Evolutionary conservation across 306 rosid species (phyloP), one percentile per base, ranked within the genome.

Genomic region (Trichosanthes truncata): DNA sequence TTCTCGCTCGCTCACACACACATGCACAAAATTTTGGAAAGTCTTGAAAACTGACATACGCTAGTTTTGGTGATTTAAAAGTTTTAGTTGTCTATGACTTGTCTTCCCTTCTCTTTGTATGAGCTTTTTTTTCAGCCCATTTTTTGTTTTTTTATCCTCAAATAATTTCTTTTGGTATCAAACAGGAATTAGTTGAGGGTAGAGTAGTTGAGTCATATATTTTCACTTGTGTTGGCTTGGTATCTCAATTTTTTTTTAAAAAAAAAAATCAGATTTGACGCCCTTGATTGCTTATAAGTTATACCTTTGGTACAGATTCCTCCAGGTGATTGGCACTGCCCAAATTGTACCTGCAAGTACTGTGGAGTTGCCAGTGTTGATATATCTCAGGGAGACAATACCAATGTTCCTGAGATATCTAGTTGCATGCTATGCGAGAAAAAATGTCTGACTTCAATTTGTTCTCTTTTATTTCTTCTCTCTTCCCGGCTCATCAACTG

Each of bases 271-370:
- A 38, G 51, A 40, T 25, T 41, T 69, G 18, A 12, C 36, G 36
- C 59, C 59, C 9, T 45, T 15, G 41, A 43, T 78, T 61, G 20
- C 29, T 29, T 60, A 8, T 78, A 29, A 1, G n/a, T n/a, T n/a
- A n/a, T 2, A 60, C 53, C 53, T 41, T 41, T 68, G 77, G 51
- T 56, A 66, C 92, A 93, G 99, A 90, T 87, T 82, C 98, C 99
- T 31, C 87, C 88, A 0, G 99, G 97, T 72, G 99, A 96, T 67
- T 96, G 99, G 99, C 92, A 84, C 79, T 96, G 99, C 82, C 94
- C 96, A 74, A 93, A 96, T 81, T 96, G 99, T 82, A 88, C 90
- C 29, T 95, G 99, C 87, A 93, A 91, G 84, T 85, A 83, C 84
- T 95, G 99, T 86, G 94, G 92, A 78, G 53, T 82, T 23, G 97